Percentiles rank a stretch among this genome's conserved stretches.
Evolutionary conservation across 176 grass and related monocot species (phyloP).

Genomic region (Ampelocalamus luodianensis): DNA sequence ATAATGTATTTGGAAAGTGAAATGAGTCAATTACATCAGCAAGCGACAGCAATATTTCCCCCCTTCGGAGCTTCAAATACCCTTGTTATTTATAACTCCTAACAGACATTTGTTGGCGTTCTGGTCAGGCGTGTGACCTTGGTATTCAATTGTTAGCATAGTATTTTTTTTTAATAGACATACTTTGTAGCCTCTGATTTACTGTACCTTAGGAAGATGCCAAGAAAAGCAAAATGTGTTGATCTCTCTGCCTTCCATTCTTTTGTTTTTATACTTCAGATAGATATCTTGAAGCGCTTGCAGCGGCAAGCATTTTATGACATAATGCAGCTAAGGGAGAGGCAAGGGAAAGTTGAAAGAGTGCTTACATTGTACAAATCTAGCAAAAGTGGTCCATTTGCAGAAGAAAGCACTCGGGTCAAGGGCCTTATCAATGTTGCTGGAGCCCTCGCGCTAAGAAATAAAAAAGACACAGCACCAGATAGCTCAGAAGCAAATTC

Average conservation of each 20-base stretch:
- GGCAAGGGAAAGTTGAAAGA: constrained; percentile 75
- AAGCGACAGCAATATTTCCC: background rate
- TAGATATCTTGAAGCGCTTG: constrained; percentile 72
- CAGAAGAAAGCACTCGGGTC: constrained; percentile 61
- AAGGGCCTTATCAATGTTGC: constrained; percentile 66
- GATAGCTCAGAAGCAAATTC: constrained; percentile 53
- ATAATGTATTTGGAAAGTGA: background rate
- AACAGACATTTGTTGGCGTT: background rate
- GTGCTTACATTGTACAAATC: constrained; percentile 56
- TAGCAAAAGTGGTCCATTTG: constrained; percentile 58
- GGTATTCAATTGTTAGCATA: background rate
- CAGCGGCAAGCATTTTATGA: constrained; percentile 76
- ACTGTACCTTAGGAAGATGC: background rate
- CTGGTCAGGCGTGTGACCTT: background rate
- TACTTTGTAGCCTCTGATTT: background rate
- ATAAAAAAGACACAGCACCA: background rate
- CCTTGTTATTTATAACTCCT: background rate
- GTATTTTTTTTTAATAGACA: background rate
- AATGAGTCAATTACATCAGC: background rate
- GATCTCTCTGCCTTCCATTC: background rate
- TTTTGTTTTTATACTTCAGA: constrained; percentile 36
- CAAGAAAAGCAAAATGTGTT: background rate
- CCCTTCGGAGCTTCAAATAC: too few species aligned
- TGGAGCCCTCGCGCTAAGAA: constrained; percentile 36
- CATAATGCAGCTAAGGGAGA: constrained; percentile 81